Evolutionary conservation across 495 filamentous ascomycete species (phyloP).

Genomic region (Endocarpon pusillum): DNA sequence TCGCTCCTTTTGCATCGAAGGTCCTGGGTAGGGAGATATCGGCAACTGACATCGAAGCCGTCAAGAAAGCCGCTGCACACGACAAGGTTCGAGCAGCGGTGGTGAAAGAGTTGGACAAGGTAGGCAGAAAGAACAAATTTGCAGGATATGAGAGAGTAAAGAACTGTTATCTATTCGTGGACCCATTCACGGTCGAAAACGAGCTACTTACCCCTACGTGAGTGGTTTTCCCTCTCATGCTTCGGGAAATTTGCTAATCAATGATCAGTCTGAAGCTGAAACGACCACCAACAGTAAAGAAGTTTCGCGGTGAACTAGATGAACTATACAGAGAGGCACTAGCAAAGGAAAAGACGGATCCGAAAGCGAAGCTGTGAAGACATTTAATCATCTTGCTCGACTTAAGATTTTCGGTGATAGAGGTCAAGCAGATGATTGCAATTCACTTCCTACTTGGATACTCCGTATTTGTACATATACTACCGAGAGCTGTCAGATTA

Average conservation of each 20-base stretch:
- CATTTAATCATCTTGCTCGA: background rate
- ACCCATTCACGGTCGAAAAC: slow-evolving; percentile 91
- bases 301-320: slow-evolving; percentile 57
- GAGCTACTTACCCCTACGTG: slow-evolving; percentile 92
- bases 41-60: slow-evolving; percentile 41
- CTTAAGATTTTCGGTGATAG: no score
- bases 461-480: no score
- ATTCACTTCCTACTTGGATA: slow-evolving; percentile 5
- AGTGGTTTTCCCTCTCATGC: slow-evolving; percentile 22
- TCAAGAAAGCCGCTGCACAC: slow-evolving; percentile 49
- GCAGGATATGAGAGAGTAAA: slow-evolving; percentile 75
- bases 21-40: slow-evolving; percentile 50
- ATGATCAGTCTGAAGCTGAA: slow-evolving; percentile 72
- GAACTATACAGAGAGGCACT: slow-evolving; percentile 60
- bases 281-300: slow-evolving; percentile 69
- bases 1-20: slow-evolving; percentile 61
- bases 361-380: slow-evolving; percentile 33
- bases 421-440: no score
- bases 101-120: slow-evolving; percentile 60
- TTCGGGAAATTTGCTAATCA: slow-evolving; percentile 19
- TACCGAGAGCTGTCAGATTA: no score
- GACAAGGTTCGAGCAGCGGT: slow-evolving; percentile 54
- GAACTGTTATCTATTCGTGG: slow-evolving; percentile 56
- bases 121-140: slow-evolving; percentile 72
- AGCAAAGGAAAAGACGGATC: slow-evolving; percentile 31